Evolutionary conservation across 2,329 filamentous ascomycete species (phyloP), one percentile per base, ranked within the genome.

Genomic region (Coniochaeta hoffmannii): DNA sequence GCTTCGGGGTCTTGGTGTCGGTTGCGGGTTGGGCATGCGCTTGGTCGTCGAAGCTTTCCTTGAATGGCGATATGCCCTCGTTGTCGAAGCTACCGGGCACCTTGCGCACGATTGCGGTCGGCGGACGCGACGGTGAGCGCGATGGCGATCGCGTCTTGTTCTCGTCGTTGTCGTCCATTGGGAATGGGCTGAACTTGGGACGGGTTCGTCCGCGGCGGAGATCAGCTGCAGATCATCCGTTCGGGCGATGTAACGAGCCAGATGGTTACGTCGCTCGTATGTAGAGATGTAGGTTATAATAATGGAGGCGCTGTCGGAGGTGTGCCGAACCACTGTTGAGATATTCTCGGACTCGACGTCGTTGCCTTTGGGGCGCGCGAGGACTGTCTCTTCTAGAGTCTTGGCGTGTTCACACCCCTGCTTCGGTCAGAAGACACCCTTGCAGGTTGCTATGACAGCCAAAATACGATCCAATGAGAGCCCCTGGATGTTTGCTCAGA

Each of bases 81-180:
- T 62, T 57, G 46, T 63, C 55, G 17, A 61, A 60, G 31, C 36
- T 50, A n/a, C 51, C 53, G 17, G 60, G 46, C 19, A 50, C 56
- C 44, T 44, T 57, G 17, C 50, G 41, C 54, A 51, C 61, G 55
- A 60, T 60, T 6, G 62, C 58, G 12, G 61, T 64, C 14, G 58
- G 52, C 14, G 63, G 63, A 32, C 63, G 59, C 53, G 63, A 60
- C 26, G 59, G 57, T 46, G 65, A 60, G 31, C 38, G 38, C 41
- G 41, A 46, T 8, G 41, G 59, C 56, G 65, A 61, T 56, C 63
- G 56, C 44, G 56, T 53, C 53, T 53, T 55, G 53, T 30, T 60
- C 59, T 70, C 67, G 65, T 68, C 66, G 61, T 65, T 62, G 58
- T n/a, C n/a, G n/a, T 68, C 67, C 71, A 73, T 73, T 24, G 41